Evolutionary conservation across 768 basidiomycete species (phyloP), one percentile per base, ranked within the genome.

Genomic region (Suillus variegatus): DNA sequence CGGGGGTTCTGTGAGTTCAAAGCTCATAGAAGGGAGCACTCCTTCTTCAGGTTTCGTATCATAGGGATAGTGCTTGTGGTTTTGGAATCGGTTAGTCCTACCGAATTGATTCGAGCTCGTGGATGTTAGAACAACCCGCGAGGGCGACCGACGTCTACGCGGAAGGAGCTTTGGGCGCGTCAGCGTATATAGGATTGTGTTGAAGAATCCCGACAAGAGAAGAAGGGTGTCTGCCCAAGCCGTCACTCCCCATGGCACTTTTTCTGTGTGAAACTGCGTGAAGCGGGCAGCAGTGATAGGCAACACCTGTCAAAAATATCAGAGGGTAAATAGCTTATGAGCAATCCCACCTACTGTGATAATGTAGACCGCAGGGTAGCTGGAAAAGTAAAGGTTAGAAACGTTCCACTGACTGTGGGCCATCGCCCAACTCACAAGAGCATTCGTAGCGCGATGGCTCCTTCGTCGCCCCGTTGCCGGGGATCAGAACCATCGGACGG

Each of bases 361-460:
- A 43, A 81, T 78, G 67, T 83, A 83, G 20, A 83, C 77, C 12
- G 79, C 75, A 35, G 84, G 84, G 65, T 84, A 84, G 66, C 84
- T 84, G 64, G 10, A 2, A 62, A 36, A 16, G 41, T 25, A 61
- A 55, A 35, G 6, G 52, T 71, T 20, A 70, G 61, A 10, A 43
- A 32, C 18, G 20, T 10, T 20, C 2, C 10, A 20, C 28, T 60
- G 58, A 60, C n/a, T 40, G 25, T 61, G 61, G 49, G 61, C 6
- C 20, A 60, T 32, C 6, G 6, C 28, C 25, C 20, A 58, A 75
- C 84, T 72, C 65, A 85, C 84, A 80, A 83, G n/a, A 85, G 73
- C 81, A 84, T 81, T 38, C 80, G 73, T 44, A 79, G 73, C 12
- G 84, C 84, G 35, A 81, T 74, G 22, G 63, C 68, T 55, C 74